Evolutionary conservation across 495 filamentous ascomycete genomes (phyloP), one percentile per base, ranked within the genome.

Genomic region (Aspergillus conjunctus): DNA sequence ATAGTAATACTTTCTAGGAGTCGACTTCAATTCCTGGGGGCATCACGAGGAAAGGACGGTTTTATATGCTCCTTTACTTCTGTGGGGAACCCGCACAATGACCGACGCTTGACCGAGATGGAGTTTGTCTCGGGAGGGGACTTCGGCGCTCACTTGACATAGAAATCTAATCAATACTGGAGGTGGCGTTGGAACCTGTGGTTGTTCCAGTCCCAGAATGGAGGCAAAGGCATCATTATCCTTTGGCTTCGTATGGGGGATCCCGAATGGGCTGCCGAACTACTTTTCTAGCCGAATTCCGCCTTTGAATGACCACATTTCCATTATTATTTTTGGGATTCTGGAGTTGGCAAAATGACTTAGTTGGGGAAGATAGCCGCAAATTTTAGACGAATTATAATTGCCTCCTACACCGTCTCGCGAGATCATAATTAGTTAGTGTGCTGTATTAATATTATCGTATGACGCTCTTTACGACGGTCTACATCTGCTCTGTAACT

Each of bases 241-340:
- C 43, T 60, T 51, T 44, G 30, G 41, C 51, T 51, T 54, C 54
- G 50, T 44, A 62, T 65, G 61, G 62, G 54, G 60, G 45, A 68
- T 64, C 65, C 68, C 68, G 68, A 70, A 31, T n/a, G 56, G 15
- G 41, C 68, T 70, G 58, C 68, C 68, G 68, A 66, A 48, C 50
- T 44, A 4, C 6, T 31, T 54, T 49, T 26, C 58, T 65, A 70
- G 52, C 68, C 68, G 68, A 70, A 62, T 70, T 66, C 68, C 68
- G 65, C 65, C 62, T 68, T 67, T 56, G 9, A 11, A 18, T 34
- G 8, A 0, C 45, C 53, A 2, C 26, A 26, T 26, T 26, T 26
- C 26, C 26, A 26, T 26, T 26, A 26, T 26, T 26, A 26, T 26
- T 26, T 26, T 26, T 2, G 26, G 26, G 26, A 5, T 26, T 26